Base-by-base conservation (phyloP, 768 basidiomycete species). In the Tylopilus plumbeoviolaceoides region DNA sequence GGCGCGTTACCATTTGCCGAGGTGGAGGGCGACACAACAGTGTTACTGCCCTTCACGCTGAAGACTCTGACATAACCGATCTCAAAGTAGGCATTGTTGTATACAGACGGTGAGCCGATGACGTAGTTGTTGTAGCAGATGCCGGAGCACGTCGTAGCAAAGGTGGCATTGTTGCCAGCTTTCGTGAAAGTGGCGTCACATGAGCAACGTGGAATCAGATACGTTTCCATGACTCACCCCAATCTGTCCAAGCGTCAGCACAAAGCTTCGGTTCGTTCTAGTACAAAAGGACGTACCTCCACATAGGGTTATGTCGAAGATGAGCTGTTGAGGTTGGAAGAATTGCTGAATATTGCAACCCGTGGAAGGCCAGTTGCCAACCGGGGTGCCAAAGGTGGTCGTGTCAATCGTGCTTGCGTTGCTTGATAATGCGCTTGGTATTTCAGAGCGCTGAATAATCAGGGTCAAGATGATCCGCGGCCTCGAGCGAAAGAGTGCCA, bases 251-350 rank as follows among this genome's bases (percentile, higher is more conserved):
- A 25, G 11, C 11, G 28, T 56, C 47, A 66, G 59, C 39, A 56
- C 58, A 30, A 57, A 44, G 9, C 51, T 48, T 56, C 21, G 59
- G n/a, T 7, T 10, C 28, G 36, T 21, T 17, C 60, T 58, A 48
- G 65, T 48, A 31, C 48, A 25, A 53, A 28, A 38, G 43, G 44
- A 77, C 77, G 56, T 35, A 75, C 75, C 75, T 63, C 84, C 84
- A 48, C 85, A 87, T 7, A 86, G 76, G 1, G 87, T 87, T 52
- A 89, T 89, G 62, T 87, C 83, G 51, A 90, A 80, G 17, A 89
- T 82, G 40, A 90, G 74, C 52, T 80, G 74, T 61, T 89, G 87
- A 0, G 82, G 73, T 47, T 76, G 70, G 64, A 87, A 86, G 33
- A 33, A 33, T 33, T 33, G 33, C 9, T 33, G 33, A 11, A 68